Evolutionary conservation across 768 basidiomycete species (phyloP).

Genomic region (Lentinus tigrinus): DNA sequence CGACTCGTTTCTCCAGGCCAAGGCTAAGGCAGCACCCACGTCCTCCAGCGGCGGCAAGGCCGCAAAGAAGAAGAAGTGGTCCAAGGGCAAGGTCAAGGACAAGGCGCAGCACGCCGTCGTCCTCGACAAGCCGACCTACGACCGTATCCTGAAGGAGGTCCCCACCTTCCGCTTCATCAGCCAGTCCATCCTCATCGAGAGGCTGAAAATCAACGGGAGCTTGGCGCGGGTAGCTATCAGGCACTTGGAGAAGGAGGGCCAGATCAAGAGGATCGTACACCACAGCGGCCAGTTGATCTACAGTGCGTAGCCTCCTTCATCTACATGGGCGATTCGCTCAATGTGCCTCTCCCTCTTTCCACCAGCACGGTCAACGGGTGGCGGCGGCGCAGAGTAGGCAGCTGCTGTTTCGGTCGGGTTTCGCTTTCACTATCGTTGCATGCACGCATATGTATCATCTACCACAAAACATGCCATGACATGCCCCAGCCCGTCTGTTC

Average conservation of each 20-base stretch:
- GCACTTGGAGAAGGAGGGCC: conserved; percentile 90
- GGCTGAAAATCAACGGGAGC: conserved; percentile 94
- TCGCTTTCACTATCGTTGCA: conserved; percentile 24
- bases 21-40: conserved; percentile 75
- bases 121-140: conserved; percentile 90
- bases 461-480: conserved; percentile 31
- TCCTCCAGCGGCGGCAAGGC: conserved; percentile 74
- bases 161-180: conserved; percentile 99
- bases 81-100: conserved; percentile 99
- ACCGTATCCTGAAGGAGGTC: conserved; percentile 96
- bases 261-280: conserved; percentile 96
- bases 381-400: conserved; percentile 32
- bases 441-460: conserved; percentile 37
- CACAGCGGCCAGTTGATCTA: conserved; percentile 93
- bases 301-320: conserved; percentile 58
- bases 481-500: conserved; percentile 18
- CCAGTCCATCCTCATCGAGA: conserved; percentile 97
- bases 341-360: neutral
- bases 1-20: conserved; percentile 26
- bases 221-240: conserved; percentile 89
- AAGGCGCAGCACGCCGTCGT: conserved; percentile 97
- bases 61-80: conserved; percentile 99
- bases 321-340: neutral
- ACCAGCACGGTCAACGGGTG: conserved; percentile 44
- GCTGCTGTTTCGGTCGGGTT: conserved; percentile 11